Evolutionary conservation across 2,329 filamentous ascomycete species (phyloP).

Genomic region (Ceratocystis smalleyi): DNA sequence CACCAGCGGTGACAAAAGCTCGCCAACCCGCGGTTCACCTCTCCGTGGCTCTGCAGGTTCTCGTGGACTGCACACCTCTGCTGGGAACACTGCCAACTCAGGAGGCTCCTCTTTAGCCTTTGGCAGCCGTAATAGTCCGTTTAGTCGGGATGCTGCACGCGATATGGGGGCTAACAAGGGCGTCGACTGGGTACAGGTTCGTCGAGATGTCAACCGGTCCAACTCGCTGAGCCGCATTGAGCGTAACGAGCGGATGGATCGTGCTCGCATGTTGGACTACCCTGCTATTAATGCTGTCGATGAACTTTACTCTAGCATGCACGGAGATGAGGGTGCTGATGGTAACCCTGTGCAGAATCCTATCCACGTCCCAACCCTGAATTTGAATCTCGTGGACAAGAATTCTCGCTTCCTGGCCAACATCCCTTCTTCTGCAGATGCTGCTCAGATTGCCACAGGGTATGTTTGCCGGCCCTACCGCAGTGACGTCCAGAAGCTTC

Average conservation of each 20-base stretch:
- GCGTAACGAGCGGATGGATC: conserved; percentile 64
- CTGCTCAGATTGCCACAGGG: conserved; percentile 68
- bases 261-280: conserved; percentile 89
- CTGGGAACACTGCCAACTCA: conserved; percentile 23
- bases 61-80: conserved; percentile 6
- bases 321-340: conserved; percentile 81
- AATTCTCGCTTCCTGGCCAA: conserved; percentile 80
- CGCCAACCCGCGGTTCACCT: conserved; percentile 17
- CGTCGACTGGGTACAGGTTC: conserved; percentile 93
- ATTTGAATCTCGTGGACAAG: conserved; percentile 82
- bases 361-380: conserved; percentile 64
- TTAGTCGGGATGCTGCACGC: conserved; percentile 38
- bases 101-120: conserved; percentile 20
- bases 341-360: conserved; percentile 69
- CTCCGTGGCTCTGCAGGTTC: conserved; percentile 25
- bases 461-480: conserved; percentile 90
- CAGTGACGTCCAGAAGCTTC: conserved; percentile 79
- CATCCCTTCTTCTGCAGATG: conserved; percentile 66
- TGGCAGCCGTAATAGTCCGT: conserved; percentile 23
- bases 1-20: conserved; percentile 25
- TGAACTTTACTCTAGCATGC: conserved; percentile 65
- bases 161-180: conserved; percentile 51
- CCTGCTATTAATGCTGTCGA: conserved; percentile 80
- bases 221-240: conserved; percentile 88
- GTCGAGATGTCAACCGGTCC: conserved; percentile 85